Evolutionary conservation across 345 rosid species (phyloP).

Genomic region (Brassica rapa): DNA sequence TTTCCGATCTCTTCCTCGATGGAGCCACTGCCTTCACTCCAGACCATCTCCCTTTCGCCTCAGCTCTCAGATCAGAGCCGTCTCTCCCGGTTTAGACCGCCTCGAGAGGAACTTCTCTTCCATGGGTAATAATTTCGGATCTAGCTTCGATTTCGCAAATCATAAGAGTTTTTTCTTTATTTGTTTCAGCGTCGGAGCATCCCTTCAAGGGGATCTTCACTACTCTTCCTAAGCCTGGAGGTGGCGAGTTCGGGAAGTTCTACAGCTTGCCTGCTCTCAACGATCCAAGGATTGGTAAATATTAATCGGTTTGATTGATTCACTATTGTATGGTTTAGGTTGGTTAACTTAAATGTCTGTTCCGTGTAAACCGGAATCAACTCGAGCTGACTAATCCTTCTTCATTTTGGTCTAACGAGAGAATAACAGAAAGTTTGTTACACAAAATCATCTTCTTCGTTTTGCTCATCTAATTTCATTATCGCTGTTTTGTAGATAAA

Average conservation of each 20-base stretch:
- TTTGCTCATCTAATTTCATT: conserved; percentile 20
- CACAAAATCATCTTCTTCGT: too few relatives aligned
- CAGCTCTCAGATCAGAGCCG: conserved; percentile 60
- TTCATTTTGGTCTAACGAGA: too few relatives aligned
- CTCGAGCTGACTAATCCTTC: too few relatives aligned
- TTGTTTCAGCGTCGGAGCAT: conserved; percentile 74
- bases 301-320: conserved; percentile 2
- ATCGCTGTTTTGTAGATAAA: conserved; percentile 46
- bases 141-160: neutral
- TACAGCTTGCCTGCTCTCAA: conserved; percentile 88
- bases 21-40: conserved; percentile 80
- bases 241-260: conserved; percentile 93
- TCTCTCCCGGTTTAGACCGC: conserved; percentile 60
- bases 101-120: conserved; percentile 70
- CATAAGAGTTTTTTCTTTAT: neutral
- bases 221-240: conserved; percentile 79
- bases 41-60: conserved; percentile 56
- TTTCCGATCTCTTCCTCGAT: conserved; percentile 49
- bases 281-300: conserved; percentile 91
- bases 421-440: too few relatives aligned
- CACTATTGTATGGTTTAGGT: neutral
- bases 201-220: conserved; percentile 79
- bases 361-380: too few relatives aligned
- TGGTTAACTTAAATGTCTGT: too few relatives aligned
- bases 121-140: conserved; percentile 57